Conservation (phyloP, 306 rosid genomes). For the Lupinus albus region DNA sequence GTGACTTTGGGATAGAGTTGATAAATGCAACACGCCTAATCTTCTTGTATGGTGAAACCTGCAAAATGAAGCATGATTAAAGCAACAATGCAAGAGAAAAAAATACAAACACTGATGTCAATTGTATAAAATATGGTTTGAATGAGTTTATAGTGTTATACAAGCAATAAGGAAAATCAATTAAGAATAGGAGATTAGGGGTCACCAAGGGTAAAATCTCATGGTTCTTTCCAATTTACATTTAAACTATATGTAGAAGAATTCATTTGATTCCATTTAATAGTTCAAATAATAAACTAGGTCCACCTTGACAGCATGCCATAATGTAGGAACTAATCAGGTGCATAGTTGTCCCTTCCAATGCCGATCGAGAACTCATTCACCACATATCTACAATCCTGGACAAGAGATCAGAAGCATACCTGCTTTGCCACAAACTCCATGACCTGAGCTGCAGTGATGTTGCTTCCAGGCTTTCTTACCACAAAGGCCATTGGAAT, state of each 20-base stretch:
- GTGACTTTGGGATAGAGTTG: conserved; percentile 74
- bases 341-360: no score
- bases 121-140: neutral
- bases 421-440: conserved; percentile 80
- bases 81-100: conserved; percentile 13
- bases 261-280: neutral
- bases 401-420: conserved; percentile 27
- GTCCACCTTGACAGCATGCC: no score
- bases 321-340: no score
- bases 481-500: conserved; percentile 93
- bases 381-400: conserved; percentile 7
- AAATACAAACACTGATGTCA: conserved; percentile 1
- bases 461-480: conserved; percentile 70
- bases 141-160: neutral
- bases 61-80: conserved; percentile 33
- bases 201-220: neutral
- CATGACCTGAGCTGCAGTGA: conserved; percentile 59
- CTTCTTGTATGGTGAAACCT: conserved; percentile 97
- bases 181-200: neutral
- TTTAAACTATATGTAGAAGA: neutral
- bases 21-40: conserved; percentile 70
- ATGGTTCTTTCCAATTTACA: neutral
- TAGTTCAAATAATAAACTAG: neutral
- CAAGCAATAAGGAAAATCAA: neutral
- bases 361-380: no score